Conservation (phyloP, 2,329 filamentous ascomycete species). For the Aureobasidium subglaciale region DNA sequence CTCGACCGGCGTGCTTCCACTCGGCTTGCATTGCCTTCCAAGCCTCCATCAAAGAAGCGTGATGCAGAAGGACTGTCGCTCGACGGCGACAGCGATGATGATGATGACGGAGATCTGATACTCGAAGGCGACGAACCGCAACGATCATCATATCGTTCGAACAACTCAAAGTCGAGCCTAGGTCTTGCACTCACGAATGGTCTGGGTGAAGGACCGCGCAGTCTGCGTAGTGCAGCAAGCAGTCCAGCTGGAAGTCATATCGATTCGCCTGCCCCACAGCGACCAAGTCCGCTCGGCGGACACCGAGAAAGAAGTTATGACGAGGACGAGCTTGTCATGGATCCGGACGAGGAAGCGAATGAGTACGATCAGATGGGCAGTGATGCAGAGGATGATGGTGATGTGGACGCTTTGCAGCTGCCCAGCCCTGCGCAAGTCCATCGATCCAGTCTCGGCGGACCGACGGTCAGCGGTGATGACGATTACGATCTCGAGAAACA, state of each 20-base stretch:
- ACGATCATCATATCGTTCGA: conserved; percentile 17
- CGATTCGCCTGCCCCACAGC: conserved; percentile 19
- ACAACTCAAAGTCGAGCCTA: conserved; percentile 21
- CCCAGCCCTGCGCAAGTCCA: conserved; percentile 25
- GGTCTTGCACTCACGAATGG: conserved; percentile 24
- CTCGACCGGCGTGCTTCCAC: conserved; percentile 32
- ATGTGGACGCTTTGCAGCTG: conserved; percentile 27
- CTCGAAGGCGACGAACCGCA: conserved; percentile 25
- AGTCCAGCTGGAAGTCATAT: conserved; percentile 22
- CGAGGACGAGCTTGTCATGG: conserved; percentile 25
- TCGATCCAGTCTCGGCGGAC: conserved; percentile 20
- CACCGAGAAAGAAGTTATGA: conserved; percentile 13
- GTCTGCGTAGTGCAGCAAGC: conserved; percentile 37
- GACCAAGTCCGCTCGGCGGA: conserved; percentile 15
- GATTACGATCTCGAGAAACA: conserved; percentile 35
- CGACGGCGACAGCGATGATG: conserved; percentile 21
- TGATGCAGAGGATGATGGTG: conserved; percentile 29
- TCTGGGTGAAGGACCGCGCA: conserved; percentile 35
- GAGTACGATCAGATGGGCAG: conserved; percentile 31
- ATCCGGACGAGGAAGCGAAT: conserved; percentile 17
- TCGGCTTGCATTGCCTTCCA: conserved; percentile 14
- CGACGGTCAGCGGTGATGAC: conserved; percentile 28
- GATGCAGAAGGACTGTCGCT: conserved; percentile 15
- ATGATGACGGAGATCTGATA: conserved; percentile 29
- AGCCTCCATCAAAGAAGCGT: conserved; percentile 16